Conservation (phyloP, 805 yeast species). For the Candida glaebosa region DNA sequence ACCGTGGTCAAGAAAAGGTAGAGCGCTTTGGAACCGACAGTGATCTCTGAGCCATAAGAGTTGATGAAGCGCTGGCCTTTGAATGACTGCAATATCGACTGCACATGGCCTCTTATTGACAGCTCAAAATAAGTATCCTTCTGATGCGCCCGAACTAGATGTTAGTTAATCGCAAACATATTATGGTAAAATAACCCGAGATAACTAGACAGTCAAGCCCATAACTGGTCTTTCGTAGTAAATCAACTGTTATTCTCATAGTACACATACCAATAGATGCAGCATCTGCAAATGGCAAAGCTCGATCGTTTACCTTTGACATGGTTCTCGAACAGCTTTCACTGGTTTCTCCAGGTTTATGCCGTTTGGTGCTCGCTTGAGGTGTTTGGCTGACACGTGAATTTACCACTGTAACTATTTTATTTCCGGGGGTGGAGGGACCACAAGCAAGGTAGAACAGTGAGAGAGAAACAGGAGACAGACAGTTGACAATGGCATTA, state of each 20-base stretch:
- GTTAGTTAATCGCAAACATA: slow-evolving; percentile 22
- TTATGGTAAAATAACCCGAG: too few relatives aligned
- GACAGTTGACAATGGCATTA: too few relatives aligned
- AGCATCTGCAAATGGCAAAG: slow-evolving; percentile 73
- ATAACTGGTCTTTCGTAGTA: too few relatives aligned
- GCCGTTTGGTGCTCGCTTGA: too few relatives aligned
- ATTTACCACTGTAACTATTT: background rate
- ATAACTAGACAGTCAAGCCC: too few relatives aligned
- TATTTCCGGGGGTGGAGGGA: background rate
- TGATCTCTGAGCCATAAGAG: slow-evolving; percentile 57
- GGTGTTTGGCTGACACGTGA: slow-evolving; percentile 1
- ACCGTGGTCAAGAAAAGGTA: slow-evolving; percentile 77
- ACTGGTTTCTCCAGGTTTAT: background rate
- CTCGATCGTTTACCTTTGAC: slow-evolving; percentile 12
- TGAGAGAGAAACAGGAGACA: too few relatives aligned
- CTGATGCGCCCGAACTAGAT: slow-evolving; percentile 76
- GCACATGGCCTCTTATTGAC: slow-evolving; percentile 50
- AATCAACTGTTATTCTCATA: too few relatives aligned
- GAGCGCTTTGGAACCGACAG: slow-evolving; percentile 52
- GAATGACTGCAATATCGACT: slow-evolving; percentile 50
- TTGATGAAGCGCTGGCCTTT: slow-evolving; percentile 66
- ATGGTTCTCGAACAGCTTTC: background rate
- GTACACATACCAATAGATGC: slow-evolving; percentile 77
- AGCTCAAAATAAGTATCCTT: slow-evolving; percentile 76
- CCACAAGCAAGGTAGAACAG: too few relatives aligned